These are phyloP conservation scores for Sicyos edulis DNA, from an alignment of 306 rosid genomes.

Conservation along the genomic window DNA sequence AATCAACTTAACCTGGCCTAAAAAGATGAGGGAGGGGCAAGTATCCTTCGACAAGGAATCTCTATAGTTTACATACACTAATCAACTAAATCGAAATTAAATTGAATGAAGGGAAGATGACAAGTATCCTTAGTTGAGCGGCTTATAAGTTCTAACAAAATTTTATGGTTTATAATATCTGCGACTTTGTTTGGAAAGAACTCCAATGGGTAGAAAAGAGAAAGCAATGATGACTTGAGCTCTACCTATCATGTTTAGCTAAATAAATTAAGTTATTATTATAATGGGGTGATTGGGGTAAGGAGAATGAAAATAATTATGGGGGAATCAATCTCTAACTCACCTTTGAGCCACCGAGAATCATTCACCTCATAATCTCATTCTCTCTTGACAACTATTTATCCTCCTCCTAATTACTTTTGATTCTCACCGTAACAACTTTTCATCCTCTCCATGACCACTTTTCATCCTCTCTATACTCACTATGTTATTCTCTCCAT, in stretches of 20 bases:
- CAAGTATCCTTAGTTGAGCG: not conserved
- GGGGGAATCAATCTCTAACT: no score
- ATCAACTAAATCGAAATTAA: not conserved
- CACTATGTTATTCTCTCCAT: no score
- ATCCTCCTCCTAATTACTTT: no score
- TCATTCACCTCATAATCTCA: no score
- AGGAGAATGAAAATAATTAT: no score
- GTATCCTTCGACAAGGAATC: not conserved
- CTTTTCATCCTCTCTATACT: no score
- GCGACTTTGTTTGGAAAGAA: not conserved
- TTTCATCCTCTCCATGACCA: no score
- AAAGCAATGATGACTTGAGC: conserved; percentile 24
- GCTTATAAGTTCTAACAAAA: not conserved
- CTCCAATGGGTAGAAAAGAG: not conserved
- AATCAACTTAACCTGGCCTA: not conserved
- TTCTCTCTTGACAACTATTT: no score
- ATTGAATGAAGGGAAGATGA: not conserved
- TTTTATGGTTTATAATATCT: not conserved
- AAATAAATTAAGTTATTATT: not conserved
- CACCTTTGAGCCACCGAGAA: no score
- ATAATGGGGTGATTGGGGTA: no score
- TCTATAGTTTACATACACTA: not conserved
- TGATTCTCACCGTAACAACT: no score
- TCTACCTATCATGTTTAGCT: conserved; percentile 27
- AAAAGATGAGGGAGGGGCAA: not conserved